phyloP scores from a whole-genome alignment of 306 rosid genomes.

The Malus asiatica region DNA sequence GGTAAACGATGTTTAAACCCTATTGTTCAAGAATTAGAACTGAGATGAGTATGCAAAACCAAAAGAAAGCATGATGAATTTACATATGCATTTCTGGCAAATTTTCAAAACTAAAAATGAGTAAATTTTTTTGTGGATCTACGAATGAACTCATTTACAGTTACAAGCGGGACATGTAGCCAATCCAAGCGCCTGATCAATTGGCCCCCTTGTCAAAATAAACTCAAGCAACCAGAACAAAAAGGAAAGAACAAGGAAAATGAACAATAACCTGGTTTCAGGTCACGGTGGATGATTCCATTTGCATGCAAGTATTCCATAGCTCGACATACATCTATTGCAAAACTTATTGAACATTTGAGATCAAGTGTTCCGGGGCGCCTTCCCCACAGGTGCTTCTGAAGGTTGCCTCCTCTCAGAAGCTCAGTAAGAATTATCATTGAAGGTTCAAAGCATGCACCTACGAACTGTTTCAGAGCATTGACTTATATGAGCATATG shows the following conservation, averaged over 20 bases:
- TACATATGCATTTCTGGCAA: background rate
- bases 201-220: background rate
- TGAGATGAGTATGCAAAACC: background rate
- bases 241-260: background rate
- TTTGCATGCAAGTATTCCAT: constrained; percentile 46
- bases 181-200: background rate
- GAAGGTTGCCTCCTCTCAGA: constrained; percentile 45
- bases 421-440: constrained; percentile 49
- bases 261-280: constrained; percentile 38
- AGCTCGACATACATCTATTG: constrained; percentile 36
- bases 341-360: constrained; percentile 28
- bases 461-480: constrained; percentile 38
- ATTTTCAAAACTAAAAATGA: background rate
- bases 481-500: background rate
- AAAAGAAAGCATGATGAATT: background rate
- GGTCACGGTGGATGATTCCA: constrained; percentile 50
- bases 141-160: background rate
- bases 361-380: constrained; percentile 29
- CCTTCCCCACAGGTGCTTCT: constrained; percentile 24
- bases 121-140: background rate
- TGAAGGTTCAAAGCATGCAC: constrained; percentile 41
- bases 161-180: background rate
- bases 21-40: background rate
- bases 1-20: background rate
- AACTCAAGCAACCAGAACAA: background rate